phyloP scores from a whole-genome alignment of 2,329 filamentous ascomycete genomes.

The Cladosporium velox region DNA sequence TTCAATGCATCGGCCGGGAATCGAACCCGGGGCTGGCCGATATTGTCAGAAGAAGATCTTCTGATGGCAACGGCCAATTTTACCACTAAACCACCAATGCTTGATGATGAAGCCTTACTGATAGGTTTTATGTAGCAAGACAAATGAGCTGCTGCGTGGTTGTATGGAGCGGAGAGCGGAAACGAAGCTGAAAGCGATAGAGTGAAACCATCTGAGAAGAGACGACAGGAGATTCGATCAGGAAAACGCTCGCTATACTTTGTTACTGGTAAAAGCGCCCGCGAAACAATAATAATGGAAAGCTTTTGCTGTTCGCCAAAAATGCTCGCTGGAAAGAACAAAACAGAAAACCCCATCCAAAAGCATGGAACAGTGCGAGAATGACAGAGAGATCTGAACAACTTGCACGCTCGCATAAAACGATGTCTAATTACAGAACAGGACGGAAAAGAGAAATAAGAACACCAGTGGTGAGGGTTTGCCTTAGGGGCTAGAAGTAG shows the following conservation, averaged over 20 bases:
- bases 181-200: neutral
- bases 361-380: neutral
- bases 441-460: neutral
- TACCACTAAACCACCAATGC: neutral
- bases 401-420: neutral
- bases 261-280: neutral
- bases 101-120: neutral
- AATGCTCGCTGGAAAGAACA: slow-evolving; percentile 1
- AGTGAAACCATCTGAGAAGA: neutral
- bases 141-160: neutral
- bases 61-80: neutral
- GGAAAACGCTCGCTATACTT: neutral
- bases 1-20: neutral
- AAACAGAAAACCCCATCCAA: neutral
- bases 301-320: neutral
- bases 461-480: neutral
- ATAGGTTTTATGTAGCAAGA: no score
- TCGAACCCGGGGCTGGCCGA: neutral
- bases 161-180: neutral
- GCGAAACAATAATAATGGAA: neutral
- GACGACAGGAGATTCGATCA: neutral
- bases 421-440: neutral
- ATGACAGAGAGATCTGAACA: neutral
- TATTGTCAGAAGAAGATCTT: neutral
- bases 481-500: neutral